Evolutionary conservation across 139 green algal species (phyloP), one percentile per base, ranked within the genome.

Genomic region (Chloropicon primus): DNA sequence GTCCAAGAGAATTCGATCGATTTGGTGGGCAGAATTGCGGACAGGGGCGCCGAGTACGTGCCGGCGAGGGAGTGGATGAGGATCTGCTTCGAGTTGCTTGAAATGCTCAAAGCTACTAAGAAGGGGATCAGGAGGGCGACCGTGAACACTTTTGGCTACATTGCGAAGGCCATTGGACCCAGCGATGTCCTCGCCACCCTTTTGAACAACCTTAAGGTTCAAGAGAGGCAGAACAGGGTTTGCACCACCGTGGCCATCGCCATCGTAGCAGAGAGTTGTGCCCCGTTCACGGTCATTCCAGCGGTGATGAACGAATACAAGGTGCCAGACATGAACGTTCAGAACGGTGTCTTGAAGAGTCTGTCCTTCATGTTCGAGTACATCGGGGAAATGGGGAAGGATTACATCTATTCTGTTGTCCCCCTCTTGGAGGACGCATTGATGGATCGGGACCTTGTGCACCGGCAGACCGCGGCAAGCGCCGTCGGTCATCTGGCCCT

Each of bases 71-170:
- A 99, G 87, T 99, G 96, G 96, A 99, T 99, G 95, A 93, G 96
- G 80, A 97, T 99, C 87, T 99, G 96, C 89, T 99, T 99, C 73
- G 96, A 99, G 87, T 90, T 99, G 81, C 89, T 99, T 22, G 96
- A 99, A 76, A 97, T 98, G 91, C 90, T 99, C 54, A 76, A 82
- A 75, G 91, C 91, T n/a, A 90, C 93, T 83, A 97, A 97, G 87
- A 98, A 98, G 89, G 93, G 87, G 54, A 98, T 98, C 80, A 82
- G 93, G 24, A 86, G 93, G 54, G 94, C 95, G 5, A 96, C 95
- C 0, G 96, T 99, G 84, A 98, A 98, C 88, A 99, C 95, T 0
- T 99, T 99, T 89, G 95, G 95, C 54, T 98, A 98, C 88, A 99
- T 99, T 79, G 95, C 95, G 74, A 97, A 97, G 87, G 95, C 95